Conservation (phyloP, 352 stramenopile species). For the Elongisporangium undulatum region DNA sequence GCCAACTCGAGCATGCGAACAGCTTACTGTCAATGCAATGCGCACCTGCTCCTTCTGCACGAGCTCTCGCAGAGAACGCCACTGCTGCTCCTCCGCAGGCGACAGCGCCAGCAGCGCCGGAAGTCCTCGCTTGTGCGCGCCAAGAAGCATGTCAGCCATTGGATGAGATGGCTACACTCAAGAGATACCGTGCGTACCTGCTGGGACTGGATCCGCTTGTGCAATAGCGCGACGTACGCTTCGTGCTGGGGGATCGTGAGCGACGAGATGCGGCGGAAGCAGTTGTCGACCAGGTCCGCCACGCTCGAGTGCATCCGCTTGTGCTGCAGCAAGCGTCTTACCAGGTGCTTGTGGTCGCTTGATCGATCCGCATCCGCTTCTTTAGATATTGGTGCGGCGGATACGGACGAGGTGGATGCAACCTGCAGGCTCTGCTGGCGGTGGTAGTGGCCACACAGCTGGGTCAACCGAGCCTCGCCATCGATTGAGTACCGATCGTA, state of each 20-base stretch:
- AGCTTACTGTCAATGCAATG: not conserved
- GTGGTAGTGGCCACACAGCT: constrained; percentile 20
- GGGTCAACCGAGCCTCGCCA: constrained; percentile 8
- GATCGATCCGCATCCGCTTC: not conserved
- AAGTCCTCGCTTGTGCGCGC: constrained; percentile 64
- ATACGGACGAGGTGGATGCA: not conserved
- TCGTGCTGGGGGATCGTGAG: constrained; percentile 48
- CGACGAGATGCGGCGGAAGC: constrained; percentile 33
- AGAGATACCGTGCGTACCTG: constrained; percentile 23
- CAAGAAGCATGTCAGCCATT: constrained; percentile 1
- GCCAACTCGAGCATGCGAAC: too few relatives aligned
- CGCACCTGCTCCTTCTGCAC: constrained; percentile 34
- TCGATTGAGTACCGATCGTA: constrained; percentile 32
- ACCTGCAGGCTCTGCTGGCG: constrained; percentile 16
- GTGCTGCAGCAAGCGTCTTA: not conserved
- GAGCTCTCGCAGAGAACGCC: constrained; percentile 26
- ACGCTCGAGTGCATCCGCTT: not conserved
- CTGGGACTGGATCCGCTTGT: constrained; percentile 34
- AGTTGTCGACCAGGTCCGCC: constrained; percentile 25
- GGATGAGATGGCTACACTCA: constrained; percentile 7
- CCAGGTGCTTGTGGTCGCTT: not conserved
- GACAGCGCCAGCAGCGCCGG: constrained; percentile 49
- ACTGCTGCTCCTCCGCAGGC: constrained; percentile 28
- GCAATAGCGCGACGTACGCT: constrained; percentile 38
- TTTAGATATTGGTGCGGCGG: not conserved